These are phyloP conservation scores for Barnettozyma populi DNA, from an alignment of 805 yeast species.

Conservation along the genomic window DNA sequence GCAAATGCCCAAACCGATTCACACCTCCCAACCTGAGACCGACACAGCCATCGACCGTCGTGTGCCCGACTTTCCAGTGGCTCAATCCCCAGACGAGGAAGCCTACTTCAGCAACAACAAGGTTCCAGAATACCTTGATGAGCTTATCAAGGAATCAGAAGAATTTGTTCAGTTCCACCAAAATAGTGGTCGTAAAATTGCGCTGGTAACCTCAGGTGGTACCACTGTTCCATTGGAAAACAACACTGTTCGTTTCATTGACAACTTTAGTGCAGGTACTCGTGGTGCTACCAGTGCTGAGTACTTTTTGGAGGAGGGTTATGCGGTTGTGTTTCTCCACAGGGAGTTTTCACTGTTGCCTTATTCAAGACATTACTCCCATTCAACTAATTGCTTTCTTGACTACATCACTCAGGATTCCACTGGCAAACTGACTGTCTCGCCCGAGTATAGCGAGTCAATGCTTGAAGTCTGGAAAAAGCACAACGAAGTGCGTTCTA, in stretches of 20 bases:
- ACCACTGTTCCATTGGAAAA: conserved; percentile 97
- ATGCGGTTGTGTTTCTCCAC: conserved; percentile 89
- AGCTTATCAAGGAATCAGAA: conserved; percentile 49
- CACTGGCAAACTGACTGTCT: conserved; percentile 53
- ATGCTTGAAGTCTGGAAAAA: conserved; percentile 57
- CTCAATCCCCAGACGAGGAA: conserved; percentile 64
- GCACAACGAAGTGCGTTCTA: conserved; percentile 36
- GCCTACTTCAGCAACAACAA: conserved; percentile 65
- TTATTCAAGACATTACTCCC: conserved; percentile 84
- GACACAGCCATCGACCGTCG: conserved; percentile 74
- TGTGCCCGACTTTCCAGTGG: conserved; percentile 74
- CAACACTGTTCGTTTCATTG: conserved; percentile 94
- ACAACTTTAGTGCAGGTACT: conserved; percentile 95
- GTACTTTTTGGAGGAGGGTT: conserved; percentile 76
- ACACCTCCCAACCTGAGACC: conserved; percentile 68
- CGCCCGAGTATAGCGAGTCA: conserved; percentile 50
- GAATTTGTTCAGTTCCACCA: conserved; percentile 58
- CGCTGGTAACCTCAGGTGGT: conserved; percentile 91
- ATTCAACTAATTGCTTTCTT: conserved; percentile 76
- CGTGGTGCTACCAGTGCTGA: conserved; percentile 97
- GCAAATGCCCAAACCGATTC: conserved; percentile 27
- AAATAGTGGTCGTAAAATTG: conserved; percentile 45
- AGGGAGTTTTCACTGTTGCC: conserved; percentile 91
- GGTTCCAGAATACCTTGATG: conserved; percentile 69
- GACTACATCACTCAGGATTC: conserved; percentile 60